Conservation (phyloP, 768 basidiomycete genomes). For the Suillus ampliporus region DNA sequence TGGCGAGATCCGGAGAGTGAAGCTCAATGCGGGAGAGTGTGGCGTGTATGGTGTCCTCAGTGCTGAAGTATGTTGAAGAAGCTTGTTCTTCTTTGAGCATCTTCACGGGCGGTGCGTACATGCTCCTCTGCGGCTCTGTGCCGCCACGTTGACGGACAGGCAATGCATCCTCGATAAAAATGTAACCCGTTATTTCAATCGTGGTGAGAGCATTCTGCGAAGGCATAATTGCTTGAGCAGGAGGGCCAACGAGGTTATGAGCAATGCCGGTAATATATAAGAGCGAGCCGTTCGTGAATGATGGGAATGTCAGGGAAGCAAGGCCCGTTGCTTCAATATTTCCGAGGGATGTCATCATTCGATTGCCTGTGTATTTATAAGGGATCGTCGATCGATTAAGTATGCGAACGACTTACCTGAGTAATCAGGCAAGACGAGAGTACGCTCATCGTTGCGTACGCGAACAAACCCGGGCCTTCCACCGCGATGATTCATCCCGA, state of each 20-base stretch:
- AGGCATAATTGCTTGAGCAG: conserved; percentile 57
- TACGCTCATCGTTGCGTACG: conserved; percentile 57
- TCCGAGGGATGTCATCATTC: conserved; percentile 65
- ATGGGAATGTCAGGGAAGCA: conserved; percentile 60
- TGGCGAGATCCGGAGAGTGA: conserved; percentile 55
- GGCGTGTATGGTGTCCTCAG: conserved; percentile 23
- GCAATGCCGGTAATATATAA: conserved; percentile 70
- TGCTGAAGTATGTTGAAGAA: conserved; percentile 36
- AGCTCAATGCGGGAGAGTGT: conserved; percentile 44
- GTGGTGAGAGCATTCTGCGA: conserved; percentile 57
- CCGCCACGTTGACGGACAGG: conserved; percentile 54
- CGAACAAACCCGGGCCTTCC: conserved; percentile 66
- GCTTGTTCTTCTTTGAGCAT: conserved; percentile 54
- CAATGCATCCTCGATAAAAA: conserved; percentile 57
- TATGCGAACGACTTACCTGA: conserved; percentile 46
- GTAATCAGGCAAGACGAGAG: conserved; percentile 64
- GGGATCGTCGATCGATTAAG: neutral
- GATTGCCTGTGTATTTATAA: conserved; percentile 51
- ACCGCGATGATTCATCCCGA: conserved; percentile 73
- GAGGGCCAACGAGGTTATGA: conserved; percentile 49
- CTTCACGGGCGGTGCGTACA: conserved; percentile 67
- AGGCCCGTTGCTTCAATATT: conserved; percentile 65
- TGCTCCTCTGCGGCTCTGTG: conserved; percentile 41
- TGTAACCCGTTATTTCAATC: conserved; percentile 56
- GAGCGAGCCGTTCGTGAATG: conserved; percentile 60